A percentile compares a stretch with the other conserved stretches of the same genome.
Evolutionary conservation across 2,329 filamentous ascomycete species (phyloP).

Genomic region (Trichoderma harzianum): DNA sequence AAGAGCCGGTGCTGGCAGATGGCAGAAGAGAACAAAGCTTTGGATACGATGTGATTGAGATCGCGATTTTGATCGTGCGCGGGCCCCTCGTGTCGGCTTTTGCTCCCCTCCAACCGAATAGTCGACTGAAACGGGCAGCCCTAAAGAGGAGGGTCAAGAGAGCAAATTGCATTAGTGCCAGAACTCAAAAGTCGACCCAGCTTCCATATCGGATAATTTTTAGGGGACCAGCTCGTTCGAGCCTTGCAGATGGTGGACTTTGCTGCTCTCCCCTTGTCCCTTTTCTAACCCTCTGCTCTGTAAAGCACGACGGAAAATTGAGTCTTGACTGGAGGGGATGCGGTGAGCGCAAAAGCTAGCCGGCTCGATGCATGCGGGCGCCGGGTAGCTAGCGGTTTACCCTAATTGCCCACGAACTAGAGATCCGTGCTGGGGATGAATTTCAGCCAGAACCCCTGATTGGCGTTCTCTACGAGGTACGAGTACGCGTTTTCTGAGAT

Average conservation of each 20-base stretch:
- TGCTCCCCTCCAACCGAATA: background rate
- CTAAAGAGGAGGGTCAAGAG: background rate
- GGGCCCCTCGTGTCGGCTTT: background rate
- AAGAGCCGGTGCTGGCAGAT: background rate
- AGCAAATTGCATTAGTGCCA: background rate
- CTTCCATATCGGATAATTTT: background rate
- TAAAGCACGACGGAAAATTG: slow-evolving; percentile 11
- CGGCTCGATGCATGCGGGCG: slow-evolving; percentile 12
- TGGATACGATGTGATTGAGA: background rate
- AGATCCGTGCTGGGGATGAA: background rate
- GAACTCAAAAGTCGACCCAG: background rate
- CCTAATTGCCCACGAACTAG: slow-evolving; percentile 2
- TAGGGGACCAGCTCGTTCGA: background rate
- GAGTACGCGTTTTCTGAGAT: background rate
- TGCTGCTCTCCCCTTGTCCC: background rate
- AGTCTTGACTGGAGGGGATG: background rate
- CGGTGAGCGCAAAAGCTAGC: slow-evolving; percentile 15
- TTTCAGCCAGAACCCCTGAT: background rate
- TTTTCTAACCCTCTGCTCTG: background rate
- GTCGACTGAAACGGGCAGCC: background rate
- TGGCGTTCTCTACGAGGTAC: background rate
- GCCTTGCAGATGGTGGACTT: background rate
- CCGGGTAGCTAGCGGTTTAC: background rate
- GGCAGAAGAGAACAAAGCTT: background rate
- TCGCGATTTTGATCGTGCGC: background rate